Evolutionary conservation across 2,329 filamentous ascomycete species (phyloP).

Genomic region (Fusarium armeniacum): DNA sequence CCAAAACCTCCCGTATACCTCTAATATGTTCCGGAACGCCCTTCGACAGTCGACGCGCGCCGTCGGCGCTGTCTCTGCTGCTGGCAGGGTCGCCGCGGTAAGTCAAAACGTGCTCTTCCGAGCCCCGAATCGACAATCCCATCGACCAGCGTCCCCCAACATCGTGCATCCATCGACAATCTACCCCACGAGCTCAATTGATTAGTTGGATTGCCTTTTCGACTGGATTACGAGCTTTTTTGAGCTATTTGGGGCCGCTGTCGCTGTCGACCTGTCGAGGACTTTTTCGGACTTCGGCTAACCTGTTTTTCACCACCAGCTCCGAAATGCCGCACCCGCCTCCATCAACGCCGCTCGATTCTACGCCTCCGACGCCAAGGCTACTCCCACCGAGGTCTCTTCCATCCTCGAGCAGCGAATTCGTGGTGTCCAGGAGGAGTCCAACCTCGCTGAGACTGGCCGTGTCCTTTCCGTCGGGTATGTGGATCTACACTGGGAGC

Average conservation of each 20-base stretch:
- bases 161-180: conserved; percentile 54
- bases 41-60: conserved; percentile 96
- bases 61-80: conserved; percentile 92
- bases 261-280: conserved; percentile 47
- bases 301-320: conserved; percentile 73
- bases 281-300: conserved; percentile 67
- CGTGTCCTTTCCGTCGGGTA: conserved; percentile 99
- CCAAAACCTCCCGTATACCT: conserved; percentile 67
- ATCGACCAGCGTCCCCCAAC: conserved; percentile 60
- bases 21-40: conserved; percentile 96
- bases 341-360: conserved; percentile 82
- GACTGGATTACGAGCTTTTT: conserved; percentile 51
- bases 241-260: conserved; percentile 52
- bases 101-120: conserved; percentile 66
- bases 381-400: conserved; percentile 96
- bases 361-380: conserved; percentile 95
- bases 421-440: conserved; percentile 97
- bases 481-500: conserved; percentile 60
- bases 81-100: conserved; percentile 93
- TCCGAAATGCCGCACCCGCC: conserved; percentile 87
- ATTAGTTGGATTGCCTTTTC: conserved; percentile 37
- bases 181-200: conserved; percentile 56
- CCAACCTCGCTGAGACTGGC: conserved; percentile 96
- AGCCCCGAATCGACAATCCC: conserved; percentile 60
- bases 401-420: conserved; percentile 99